Conservation (phyloP, 371 early-diverging fungal genomes). For the Mucor lusitanicus region DNA sequence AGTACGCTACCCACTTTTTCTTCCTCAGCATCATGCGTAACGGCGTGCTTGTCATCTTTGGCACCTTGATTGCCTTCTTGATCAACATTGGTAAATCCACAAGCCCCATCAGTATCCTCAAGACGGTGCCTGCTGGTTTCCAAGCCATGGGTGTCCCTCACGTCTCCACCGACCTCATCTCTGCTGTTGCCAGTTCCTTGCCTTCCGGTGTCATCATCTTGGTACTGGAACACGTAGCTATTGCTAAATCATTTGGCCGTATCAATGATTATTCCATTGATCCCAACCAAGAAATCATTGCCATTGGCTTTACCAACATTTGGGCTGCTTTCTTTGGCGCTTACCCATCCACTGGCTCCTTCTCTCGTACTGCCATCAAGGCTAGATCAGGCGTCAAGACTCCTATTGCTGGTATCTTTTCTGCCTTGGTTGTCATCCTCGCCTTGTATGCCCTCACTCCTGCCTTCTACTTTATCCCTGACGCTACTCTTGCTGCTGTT, state of each 20-base stretch:
- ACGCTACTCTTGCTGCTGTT: constrained; percentile 76
- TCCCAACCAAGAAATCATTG: constrained; percentile 84
- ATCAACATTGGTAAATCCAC: constrained; percentile 43
- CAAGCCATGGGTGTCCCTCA: constrained; percentile 59
- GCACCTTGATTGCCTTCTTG: constrained; percentile 46
- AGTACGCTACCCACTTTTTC: constrained; percentile 41
- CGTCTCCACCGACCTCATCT: constrained; percentile 38
- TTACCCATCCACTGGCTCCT: constrained; percentile 53
- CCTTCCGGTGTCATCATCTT: constrained; percentile 72
- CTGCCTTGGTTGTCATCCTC: constrained; percentile 73
- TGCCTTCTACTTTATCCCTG: constrained; percentile 86
- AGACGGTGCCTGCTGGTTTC: constrained; percentile 73
- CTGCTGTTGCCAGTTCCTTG: constrained; percentile 52
- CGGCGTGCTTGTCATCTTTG: constrained; percentile 48
- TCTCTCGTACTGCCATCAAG: constrained; percentile 73
- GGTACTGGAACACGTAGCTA: constrained; percentile 84
- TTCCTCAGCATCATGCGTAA: constrained; percentile 58
- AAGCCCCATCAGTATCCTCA: constrained; percentile 63
- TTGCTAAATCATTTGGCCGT: constrained; percentile 79
- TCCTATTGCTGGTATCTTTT: constrained; percentile 81
- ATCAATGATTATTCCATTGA: constrained; percentile 68
- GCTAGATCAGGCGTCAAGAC: constrained; percentile 80
- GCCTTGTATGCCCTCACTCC: constrained; percentile 82
- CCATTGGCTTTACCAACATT: constrained; percentile 84
- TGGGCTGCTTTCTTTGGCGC: constrained; percentile 81